Conservation (phyloP, 2,329 filamentous ascomycete species). For the Paecilomyces sp. region DNA sequence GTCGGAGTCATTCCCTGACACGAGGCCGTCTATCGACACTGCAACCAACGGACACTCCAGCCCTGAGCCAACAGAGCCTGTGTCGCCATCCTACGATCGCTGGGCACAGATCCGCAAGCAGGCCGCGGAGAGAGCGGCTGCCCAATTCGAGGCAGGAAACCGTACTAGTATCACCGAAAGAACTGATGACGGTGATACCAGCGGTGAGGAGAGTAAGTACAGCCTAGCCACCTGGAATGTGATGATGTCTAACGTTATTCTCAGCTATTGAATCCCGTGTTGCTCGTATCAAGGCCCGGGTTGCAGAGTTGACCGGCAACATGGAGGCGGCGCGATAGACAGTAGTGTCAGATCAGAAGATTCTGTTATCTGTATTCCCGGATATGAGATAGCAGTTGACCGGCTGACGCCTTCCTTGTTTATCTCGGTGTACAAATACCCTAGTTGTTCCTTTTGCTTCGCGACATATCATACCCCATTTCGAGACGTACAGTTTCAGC, state of each 20-base stretch:
- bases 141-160: constrained; percentile 59
- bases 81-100: constrained; percentile 54
- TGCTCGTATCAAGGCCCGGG: constrained; percentile 93
- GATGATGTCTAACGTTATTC: constrained; percentile 17
- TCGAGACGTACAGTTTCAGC: background rate
- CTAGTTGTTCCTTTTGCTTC: background rate
- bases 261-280: constrained; percentile 91
- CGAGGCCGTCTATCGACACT: constrained; percentile 7
- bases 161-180: constrained; percentile 51
- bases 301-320: constrained; percentile 85
- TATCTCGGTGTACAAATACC: background rate
- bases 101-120: constrained; percentile 98
- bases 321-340: constrained; percentile 51
- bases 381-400: background rate
- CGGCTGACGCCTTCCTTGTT: background rate
- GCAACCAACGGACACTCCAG: constrained; percentile 12
- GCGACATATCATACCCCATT: background rate
- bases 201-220: constrained; percentile 83
- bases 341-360: background rate
- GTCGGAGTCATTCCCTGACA: constrained; percentile 9
- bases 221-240: background rate
- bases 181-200: constrained; percentile 80
- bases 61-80: constrained; percentile 1
- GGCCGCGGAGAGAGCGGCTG: constrained; percentile 70
- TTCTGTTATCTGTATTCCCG: background rate